Base-by-base conservation (phyloP, 2,329 filamentous ascomycete species). In the Rasamsonia emersonii region DNA sequence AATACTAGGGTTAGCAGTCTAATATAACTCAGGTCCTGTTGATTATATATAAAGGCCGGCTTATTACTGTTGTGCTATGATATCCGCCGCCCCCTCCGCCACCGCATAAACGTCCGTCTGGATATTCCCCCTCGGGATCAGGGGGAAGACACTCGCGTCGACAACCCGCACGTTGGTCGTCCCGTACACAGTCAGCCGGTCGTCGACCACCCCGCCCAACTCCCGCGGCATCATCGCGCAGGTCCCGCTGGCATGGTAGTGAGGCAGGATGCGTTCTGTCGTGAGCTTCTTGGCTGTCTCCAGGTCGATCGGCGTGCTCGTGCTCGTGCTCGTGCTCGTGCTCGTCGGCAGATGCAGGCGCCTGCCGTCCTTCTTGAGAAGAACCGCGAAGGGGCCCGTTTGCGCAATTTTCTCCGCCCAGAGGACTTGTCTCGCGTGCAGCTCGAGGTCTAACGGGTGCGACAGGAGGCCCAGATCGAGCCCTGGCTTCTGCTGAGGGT, bases 141-240 rank as follows among this genome's bases (percentile, higher is more conserved):
- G 41, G 2, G 56, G 56, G 18, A 59, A 48, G 9, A 56, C 41
- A 39, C 51, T 56, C 3, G 55, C 54, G 55, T 80, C 76, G 0
- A 80, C 76, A 3, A 79, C 75, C 17, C 76, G 59, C 30, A 81
- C 48, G 0, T 50, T 50, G 2, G 39, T 30, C 1, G 53, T 46
- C 5, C 55, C 56, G 30, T 58, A 52, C 2, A 56, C 53, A 29
- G 21, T 41, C 28, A 53, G 30, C 4, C 50, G 39, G 8, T 44
- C 33, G 37, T 52, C 46, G 1, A 62, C 51, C 4, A 59, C 56
- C 0, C 54, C 56, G 3, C 49, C 52, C 3, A 35, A 28, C 11
- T 50, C 45, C 4, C 31, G 39, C 7, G 49, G 44, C 24, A 46
- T 42, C 58, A 63, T 63, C 4, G 48, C 49, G 21, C 47, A 51